Base-by-base conservation (phyloP, 192 early-diverging fungal species). In the Helicostylum pulchrum region DNA sequence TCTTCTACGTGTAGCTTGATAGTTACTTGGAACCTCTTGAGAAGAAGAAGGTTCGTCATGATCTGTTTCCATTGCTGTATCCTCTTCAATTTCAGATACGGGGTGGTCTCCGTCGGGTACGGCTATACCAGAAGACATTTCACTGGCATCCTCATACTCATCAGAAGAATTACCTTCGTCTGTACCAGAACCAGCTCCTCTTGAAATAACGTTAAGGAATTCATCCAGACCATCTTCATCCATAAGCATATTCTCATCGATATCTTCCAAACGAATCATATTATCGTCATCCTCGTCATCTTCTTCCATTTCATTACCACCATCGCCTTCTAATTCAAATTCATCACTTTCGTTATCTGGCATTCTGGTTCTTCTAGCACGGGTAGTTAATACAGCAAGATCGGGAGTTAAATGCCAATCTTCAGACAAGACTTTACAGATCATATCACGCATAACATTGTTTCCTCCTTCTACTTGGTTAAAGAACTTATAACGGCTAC, bases 361-460 rank as follows among this genome's bases (percentile, higher is more conserved):
- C 12, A 51, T 51, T 8, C 62, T 46, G 11, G 51, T 57, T 53
- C 69, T n/a, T 44, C 69, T 51, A 3, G 57, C 58, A 0, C 61
- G 53, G 6, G 71, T 73, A 36, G 66, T 67, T 4, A 73, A 23
- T 6, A 55, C 19, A 21, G 71, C 74, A 5, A 70, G 53, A 44
- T 52, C 67, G 7, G 64, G 65, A n/a, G 44, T 31, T 63, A 80
- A 49, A 62, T 68, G 53, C 88, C 85, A 84, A 71, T 88, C 77
- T 73, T 81, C 74, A 47, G 75, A 77, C 0, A 87, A 70, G 14
- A 85, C 81, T 64, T 83, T 67, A 55, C 83, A 87, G 14, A 87
- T 78, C 44, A 83, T 80, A 64, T 84, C 76, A 21, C 80, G 78
- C 8, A 82, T 34, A 36, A 82, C 71, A 0, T 64, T 66, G 20